Conservation (phyloP, 1,284 basidiomycete species). For the Apiotrichum laibachii region DNA sequence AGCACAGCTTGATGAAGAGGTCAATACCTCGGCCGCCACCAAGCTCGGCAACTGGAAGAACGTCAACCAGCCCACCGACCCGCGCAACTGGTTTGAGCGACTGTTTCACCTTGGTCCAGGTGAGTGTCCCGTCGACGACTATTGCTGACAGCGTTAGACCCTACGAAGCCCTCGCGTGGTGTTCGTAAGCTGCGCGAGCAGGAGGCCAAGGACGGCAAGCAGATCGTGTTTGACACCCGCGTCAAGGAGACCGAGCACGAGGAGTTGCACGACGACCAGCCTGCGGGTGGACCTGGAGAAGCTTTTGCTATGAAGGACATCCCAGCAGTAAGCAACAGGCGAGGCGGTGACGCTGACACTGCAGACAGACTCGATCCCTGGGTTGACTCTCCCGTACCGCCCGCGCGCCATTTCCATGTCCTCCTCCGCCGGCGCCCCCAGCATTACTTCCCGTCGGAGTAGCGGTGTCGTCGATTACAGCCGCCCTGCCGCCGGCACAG, state of each 20-base stretch:
- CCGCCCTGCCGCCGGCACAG: slow-evolving; percentile 65
- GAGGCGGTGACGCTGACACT: slow-evolving; percentile 9
- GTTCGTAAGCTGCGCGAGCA: slow-evolving; percentile 78
- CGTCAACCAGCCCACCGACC: slow-evolving; percentile 78
- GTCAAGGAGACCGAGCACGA: slow-evolving; percentile 29
- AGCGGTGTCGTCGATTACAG: slow-evolving; percentile 76
- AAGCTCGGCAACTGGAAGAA: slow-evolving; percentile 80
- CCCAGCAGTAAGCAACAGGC: slow-evolving; percentile 24
- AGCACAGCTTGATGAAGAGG: slow-evolving; percentile 75
- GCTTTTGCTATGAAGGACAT: slow-evolving; percentile 34
- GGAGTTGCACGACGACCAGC: slow-evolving; percentile 22
- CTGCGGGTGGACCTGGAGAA: background rate
- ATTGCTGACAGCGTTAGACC: slow-evolving; percentile 20
- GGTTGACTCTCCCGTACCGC: slow-evolving; percentile 13
- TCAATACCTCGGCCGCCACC: slow-evolving; percentile 47
- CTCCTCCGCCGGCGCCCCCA: slow-evolving; percentile 25
- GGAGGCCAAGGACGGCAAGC: slow-evolving; percentile 65
- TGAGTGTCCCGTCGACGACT: slow-evolving; percentile 16
- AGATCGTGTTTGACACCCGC: slow-evolving; percentile 61
- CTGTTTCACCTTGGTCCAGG: slow-evolving; percentile 56
- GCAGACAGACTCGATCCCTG: slow-evolving; percentile 19
- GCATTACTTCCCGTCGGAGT: slow-evolving; percentile 54
- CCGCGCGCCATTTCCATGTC: slow-evolving; percentile 21
- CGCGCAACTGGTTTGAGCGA: slow-evolving; percentile 70
- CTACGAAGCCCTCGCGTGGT: slow-evolving; percentile 66